phyloP scores from a whole-genome alignment of 805 yeast species.

The Ogataea paradorogensis region DNA sequence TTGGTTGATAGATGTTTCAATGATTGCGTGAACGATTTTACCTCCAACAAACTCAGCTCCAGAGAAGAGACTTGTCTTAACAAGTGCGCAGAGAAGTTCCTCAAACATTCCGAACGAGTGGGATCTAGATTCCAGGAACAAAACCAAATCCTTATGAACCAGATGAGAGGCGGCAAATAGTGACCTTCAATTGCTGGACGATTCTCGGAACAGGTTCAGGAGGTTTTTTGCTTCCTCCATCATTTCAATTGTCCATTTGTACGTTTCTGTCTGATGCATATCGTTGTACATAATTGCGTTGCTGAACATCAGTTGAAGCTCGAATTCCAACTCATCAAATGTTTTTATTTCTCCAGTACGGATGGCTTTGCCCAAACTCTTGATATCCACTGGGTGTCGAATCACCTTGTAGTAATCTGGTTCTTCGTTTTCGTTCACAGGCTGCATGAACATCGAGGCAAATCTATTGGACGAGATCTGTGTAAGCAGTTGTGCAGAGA shows the following conservation, averaged over 20 bases:
- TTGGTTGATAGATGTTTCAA: constrained; percentile 95
- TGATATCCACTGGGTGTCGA: constrained; percentile 64
- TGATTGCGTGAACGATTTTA: constrained; percentile 98
- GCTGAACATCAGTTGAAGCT: constrained; percentile 73
- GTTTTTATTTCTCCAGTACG: constrained; percentile 54
- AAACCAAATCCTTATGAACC: constrained; percentile 73
- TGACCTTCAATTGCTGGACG: constrained; percentile 13
- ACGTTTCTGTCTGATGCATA: constrained; percentile 54
- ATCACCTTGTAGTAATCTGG: constrained; percentile 65
- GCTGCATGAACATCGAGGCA: constrained; percentile 70
- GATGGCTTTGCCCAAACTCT: constrained; percentile 55
- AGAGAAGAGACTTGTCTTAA: constrained; percentile 84
- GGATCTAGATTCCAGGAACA: constrained; percentile 99
- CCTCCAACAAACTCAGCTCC: constrained; percentile 79
- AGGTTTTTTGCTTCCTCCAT: constrained; percentile 59
- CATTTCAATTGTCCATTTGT: constrained; percentile 65
- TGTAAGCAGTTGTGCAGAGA: constrained; percentile 59
- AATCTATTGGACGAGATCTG: constrained; percentile 68
- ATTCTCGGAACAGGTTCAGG: constrained; percentile 56
- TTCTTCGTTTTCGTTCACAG: constrained; percentile 66
- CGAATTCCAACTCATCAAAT: constrained; percentile 57
- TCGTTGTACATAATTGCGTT: constrained; percentile 82
- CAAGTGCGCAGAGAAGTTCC: constrained; percentile 95
- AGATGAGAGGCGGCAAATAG: constrained; percentile 41
- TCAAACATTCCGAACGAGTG: constrained; percentile 96